A percentile compares a stretch with the other conserved stretches of the same genome.
phyloP scores from a whole-genome alignment of 2,329 filamentous ascomycete species.

The Penicillium fuscoglaucum region DNA sequence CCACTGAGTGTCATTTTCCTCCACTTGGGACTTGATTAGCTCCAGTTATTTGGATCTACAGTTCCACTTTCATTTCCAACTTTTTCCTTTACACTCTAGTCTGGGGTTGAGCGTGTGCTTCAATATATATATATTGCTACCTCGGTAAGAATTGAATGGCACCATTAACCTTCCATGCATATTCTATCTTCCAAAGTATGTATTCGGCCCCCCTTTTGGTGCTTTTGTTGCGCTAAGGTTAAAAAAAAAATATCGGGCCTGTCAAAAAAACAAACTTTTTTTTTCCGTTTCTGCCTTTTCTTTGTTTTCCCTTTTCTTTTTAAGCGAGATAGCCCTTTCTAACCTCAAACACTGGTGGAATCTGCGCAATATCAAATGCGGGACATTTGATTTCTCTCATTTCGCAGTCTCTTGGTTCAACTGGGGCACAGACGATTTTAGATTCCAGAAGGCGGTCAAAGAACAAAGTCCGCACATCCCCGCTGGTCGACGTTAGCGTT shows the following conservation, averaged over 20 bases:
- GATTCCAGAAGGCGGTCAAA: constrained; percentile 10
- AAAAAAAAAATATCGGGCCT: background rate
- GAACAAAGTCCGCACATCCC: constrained; percentile 19
- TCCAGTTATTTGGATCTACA: background rate
- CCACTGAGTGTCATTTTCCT: background rate
- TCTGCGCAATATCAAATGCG: no score
- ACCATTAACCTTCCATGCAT: background rate
- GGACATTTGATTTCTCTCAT: no score
- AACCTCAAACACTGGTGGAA: no score
- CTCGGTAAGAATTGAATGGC: background rate
- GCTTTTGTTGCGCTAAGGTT: background rate
- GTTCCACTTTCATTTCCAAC: background rate
- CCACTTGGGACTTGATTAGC: background rate
- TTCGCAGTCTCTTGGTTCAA: no score
- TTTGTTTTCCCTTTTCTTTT: background rate
- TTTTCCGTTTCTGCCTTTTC: background rate
- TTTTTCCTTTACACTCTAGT: background rate
- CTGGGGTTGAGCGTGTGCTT: background rate
- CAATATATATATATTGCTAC: background rate
- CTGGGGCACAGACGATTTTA: constrained; percentile 11
- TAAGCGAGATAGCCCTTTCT: background rate
- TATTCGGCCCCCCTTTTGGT: background rate
- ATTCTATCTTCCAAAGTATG: background rate
- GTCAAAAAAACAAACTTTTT: background rate
- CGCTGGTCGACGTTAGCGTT: constrained; percentile 8